phyloP scores from a whole-genome alignment of 768 basidiomycete genomes.

The Tylopilus plumbeoviolaceoides region DNA sequence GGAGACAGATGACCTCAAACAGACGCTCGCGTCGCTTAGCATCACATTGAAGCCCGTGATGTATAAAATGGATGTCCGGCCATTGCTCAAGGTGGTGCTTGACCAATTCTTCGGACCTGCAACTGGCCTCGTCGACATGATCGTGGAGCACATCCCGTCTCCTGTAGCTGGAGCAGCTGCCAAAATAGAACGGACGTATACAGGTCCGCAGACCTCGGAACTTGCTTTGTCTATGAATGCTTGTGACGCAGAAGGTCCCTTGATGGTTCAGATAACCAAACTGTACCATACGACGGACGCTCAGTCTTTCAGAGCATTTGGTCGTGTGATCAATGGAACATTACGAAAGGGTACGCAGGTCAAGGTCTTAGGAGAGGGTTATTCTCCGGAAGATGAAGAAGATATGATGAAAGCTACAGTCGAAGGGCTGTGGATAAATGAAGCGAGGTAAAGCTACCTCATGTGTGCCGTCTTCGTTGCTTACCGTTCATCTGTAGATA shows the following conservation, averaged over 20 bases:
- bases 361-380: slow-evolving; percentile 97
- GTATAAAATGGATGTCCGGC: slow-evolving; percentile 99
- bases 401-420: slow-evolving; percentile 87
- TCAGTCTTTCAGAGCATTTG: slow-evolving; percentile 94
- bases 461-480: neutral
- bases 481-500: slow-evolving; percentile 51
- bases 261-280: slow-evolving; percentile 92
- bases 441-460: slow-evolving; percentile 63
- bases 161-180: slow-evolving; percentile 52
- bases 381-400: slow-evolving; percentile 98
- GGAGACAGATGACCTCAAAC: slow-evolving; percentile 83
- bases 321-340: slow-evolving; percentile 90
- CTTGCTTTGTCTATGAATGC: slow-evolving; percentile 75
- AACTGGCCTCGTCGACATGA: slow-evolving; percentile 88
- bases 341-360: slow-evolving; percentile 76
- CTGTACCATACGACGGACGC: slow-evolving; percentile 97
- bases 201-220: slow-evolving; percentile 81
- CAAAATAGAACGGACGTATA: slow-evolving; percentile 84
- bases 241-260: slow-evolving; percentile 79
- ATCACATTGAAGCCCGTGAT: slow-evolving; percentile 88
- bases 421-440: slow-evolving; percentile 87
- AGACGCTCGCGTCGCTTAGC: slow-evolving; percentile 69
- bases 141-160: slow-evolving; percentile 87
- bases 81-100: slow-evolving; percentile 87
- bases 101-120: slow-evolving; percentile 95